These are phyloP conservation scores for Bretziella fagacearum DNA, from an alignment of 2,329 filamentous ascomycete genomes.

Conservation along the genomic window DNA sequence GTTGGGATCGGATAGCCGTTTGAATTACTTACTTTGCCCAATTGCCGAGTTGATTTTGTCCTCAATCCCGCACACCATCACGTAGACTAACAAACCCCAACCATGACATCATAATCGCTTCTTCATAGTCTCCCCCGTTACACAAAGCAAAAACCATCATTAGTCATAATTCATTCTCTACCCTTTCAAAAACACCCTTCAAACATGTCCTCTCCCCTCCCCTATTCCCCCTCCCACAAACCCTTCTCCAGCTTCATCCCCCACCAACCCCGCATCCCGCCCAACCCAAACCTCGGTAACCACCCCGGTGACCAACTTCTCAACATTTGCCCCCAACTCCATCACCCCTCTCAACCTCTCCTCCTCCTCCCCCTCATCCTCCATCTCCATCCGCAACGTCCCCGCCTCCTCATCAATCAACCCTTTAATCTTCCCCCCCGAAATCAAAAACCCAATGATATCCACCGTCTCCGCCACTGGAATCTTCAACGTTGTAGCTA, in stretches of 20 bases:
- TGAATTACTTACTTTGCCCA: too few relatives aligned
- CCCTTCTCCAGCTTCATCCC: not conserved
- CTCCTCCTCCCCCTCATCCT: constrained; percentile 34
- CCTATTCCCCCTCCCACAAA: too few relatives aligned
- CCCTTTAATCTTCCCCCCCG: constrained; percentile 72
- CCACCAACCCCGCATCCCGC: not conserved
- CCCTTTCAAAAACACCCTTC: not conserved
- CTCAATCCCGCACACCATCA: too few relatives aligned
- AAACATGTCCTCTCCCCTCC: not conserved
- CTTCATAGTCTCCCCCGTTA: too few relatives aligned
- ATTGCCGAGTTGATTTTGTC: too few relatives aligned
- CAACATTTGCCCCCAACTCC: not conserved
- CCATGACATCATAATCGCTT: too few relatives aligned
- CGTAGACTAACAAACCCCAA: too few relatives aligned
- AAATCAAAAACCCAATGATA: constrained; percentile 85
- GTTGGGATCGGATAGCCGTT: too few relatives aligned
- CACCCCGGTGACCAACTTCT: not conserved
- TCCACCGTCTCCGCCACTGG: constrained; percentile 76
- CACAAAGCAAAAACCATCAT: too few relatives aligned
- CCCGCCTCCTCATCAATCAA: constrained; percentile 81
- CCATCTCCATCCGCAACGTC: constrained; percentile 62
- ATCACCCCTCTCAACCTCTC: not conserved
- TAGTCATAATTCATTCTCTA: too few relatives aligned
- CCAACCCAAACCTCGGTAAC: not conserved
- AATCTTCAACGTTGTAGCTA: constrained; percentile 77